Conservation (phyloP, 148 eudicot species). For the Tetragonia tetragonoides region DNA sequence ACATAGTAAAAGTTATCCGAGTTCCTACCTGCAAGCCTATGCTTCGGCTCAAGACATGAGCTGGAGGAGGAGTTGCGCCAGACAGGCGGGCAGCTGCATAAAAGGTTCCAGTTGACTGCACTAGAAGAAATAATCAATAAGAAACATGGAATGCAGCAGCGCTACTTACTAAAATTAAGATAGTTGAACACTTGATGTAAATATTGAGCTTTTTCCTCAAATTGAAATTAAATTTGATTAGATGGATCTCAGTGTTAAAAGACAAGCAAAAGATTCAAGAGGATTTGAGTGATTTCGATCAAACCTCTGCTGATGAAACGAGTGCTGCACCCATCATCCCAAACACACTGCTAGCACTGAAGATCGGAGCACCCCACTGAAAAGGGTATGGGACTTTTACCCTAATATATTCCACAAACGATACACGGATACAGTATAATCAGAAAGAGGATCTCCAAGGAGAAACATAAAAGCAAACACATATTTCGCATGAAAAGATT, state of each 20-base stretch:
- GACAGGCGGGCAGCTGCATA: slow-evolving; percentile 84
- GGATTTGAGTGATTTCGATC: background rate
- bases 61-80: slow-evolving; percentile 94
- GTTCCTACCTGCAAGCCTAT: slow-evolving; percentile 82
- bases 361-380: slow-evolving; percentile 92
- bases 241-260: background rate
- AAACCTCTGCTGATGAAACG: slow-evolving; percentile 90
- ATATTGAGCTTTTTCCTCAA: background rate
- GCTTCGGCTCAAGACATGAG: slow-evolving; percentile 80
- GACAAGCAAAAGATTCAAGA: background rate
- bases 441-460: background rate
- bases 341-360: slow-evolving; percentile 89
- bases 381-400: slow-evolving; percentile 83
- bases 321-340: slow-evolving; percentile 99
- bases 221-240: background rate
- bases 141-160: background rate
- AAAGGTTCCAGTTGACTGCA: slow-evolving; percentile 91
- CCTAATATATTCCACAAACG: slow-evolving; percentile 41
- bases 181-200: background rate
- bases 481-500: background rate
- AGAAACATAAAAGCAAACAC: background rate
- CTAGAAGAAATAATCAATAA: background rate
- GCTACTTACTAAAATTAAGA: background rate
- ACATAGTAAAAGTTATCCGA: background rate
- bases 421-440: background rate